These are phyloP conservation scores for Obelidium mucronatum DNA, from an alignment of 192 early-diverging fungal species.

Conservation along the genomic window DNA sequence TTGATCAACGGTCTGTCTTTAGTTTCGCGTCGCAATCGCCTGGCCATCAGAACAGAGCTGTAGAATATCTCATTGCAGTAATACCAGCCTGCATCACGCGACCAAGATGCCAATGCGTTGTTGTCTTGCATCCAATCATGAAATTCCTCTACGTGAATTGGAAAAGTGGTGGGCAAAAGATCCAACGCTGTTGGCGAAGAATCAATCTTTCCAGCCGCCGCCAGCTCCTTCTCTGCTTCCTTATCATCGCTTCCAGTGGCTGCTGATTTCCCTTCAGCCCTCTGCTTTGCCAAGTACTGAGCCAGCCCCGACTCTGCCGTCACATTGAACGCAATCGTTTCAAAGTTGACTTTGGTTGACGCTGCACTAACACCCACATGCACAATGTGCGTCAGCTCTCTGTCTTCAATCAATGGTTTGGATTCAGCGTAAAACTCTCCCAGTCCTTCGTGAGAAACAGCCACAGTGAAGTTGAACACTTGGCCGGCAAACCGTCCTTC, in stretches of 20 bases:
- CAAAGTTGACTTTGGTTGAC: constrained; percentile 15
- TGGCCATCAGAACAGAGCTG: neutral
- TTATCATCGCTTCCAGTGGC: neutral
- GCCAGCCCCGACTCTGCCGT: constrained; percentile 8
- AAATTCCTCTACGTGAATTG: neutral
- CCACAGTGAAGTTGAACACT: neutral
- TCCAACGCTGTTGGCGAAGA: neutral
- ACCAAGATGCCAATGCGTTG: neutral
- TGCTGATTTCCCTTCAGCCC: neutral
- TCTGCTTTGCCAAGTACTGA: neutral
- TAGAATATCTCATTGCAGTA: constrained; percentile 35
- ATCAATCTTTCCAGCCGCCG: neutral
- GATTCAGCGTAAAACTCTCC: constrained; percentile 10
- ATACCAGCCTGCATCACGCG: constrained; percentile 28
- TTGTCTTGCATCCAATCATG: constrained; percentile 5
- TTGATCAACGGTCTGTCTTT: neutral
- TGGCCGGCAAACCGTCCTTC: neutral
- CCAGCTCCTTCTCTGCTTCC: neutral
- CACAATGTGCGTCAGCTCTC: neutral
- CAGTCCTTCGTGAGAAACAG: constrained; percentile 19
- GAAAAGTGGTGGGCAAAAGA: constrained; percentile 23
- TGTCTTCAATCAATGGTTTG: neutral
- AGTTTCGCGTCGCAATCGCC: neutral
- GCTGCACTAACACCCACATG: constrained; percentile 25
- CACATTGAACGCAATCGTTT: constrained; percentile 20